These are phyloP conservation scores for Globisporangium polare DNA, from an alignment of 352 stramenopile genomes.

Conservation along the genomic window DNA sequence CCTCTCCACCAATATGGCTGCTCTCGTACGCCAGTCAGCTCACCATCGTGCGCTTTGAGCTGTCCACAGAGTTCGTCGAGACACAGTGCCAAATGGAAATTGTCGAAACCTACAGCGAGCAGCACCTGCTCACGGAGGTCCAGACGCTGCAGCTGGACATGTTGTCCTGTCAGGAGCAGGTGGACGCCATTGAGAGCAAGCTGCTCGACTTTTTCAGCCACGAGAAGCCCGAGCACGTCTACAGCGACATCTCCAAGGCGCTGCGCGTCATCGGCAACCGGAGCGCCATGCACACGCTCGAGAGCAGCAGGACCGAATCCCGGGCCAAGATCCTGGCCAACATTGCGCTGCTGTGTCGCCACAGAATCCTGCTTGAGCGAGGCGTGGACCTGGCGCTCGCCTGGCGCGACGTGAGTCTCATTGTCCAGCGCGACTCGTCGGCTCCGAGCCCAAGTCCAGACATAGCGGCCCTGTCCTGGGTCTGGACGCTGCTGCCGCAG, in stretches of 20 bases:
- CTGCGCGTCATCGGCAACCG: slow-evolving; percentile 61
- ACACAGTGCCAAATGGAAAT: slow-evolving; percentile 27
- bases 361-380: slow-evolving; percentile 24
- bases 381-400: slow-evolving; percentile 30
- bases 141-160: slow-evolving; percentile 41
- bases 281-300: slow-evolving; percentile 39
- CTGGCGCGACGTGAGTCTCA: slow-evolving; percentile 28
- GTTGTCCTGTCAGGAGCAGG: slow-evolving; percentile 48
- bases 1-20: slow-evolving; percentile 43
- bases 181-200: slow-evolving; percentile 52
- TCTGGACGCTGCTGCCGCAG: slow-evolving; percentile 35
- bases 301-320: slow-evolving; percentile 37
- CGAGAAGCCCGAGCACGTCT: slow-evolving; percentile 33
- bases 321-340: slow-evolving; percentile 33
- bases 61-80: slow-evolving; percentile 31
- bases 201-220: slow-evolving; percentile 56
- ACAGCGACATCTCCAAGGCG: slow-evolving; percentile 41
- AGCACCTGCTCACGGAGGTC: slow-evolving; percentile 47
- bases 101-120: slow-evolving; percentile 25
- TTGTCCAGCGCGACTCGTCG: background rate
- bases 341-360: slow-evolving; percentile 18
- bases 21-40: slow-evolving; percentile 35
- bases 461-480: slow-evolving; percentile 18
- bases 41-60: slow-evolving; percentile 39
- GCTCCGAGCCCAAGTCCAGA: background rate